phyloP scores from a whole-genome alignment of 164 flowering plant species.

The Magnolia sinica region DNA sequence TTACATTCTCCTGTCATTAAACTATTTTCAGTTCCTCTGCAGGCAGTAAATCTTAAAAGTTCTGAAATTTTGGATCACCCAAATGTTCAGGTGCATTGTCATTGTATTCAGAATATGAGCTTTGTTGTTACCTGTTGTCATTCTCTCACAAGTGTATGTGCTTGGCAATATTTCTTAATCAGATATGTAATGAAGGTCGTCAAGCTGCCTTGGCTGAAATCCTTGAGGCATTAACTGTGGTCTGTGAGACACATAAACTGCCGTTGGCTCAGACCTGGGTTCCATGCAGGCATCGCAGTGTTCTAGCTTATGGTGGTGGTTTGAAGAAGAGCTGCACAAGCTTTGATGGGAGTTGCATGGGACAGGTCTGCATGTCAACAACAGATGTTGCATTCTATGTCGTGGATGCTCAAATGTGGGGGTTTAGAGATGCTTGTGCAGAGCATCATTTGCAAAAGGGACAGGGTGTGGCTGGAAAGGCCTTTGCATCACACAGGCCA shows the following conservation, averaged over 20 bases:
- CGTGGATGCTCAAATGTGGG: conserved; percentile 91
- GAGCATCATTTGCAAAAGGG: conserved; percentile 95
- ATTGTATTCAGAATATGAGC: neutral
- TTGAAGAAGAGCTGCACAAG: conserved; percentile 79
- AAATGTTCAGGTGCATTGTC: conserved; percentile 52
- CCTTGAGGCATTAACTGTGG: conserved; percentile 74
- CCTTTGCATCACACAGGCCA: conserved; percentile 55
- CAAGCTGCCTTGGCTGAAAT: conserved; percentile 86
- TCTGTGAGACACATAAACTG: conserved; percentile 80
- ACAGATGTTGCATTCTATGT: conserved; percentile 85
- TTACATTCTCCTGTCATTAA: neutral
- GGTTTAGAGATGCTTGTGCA: conserved; percentile 90
- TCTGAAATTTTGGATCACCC: conserved; percentile 78
- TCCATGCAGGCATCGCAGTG: conserved; percentile 86
- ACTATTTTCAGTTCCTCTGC: conserved; percentile 38
- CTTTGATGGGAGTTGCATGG: conserved; percentile 94
- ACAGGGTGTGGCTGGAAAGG: conserved; percentile 91
- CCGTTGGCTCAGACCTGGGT: conserved; percentile 99
- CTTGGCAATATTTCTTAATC: conserved; percentile 16
- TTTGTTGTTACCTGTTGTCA: neutral
- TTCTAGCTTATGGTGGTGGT: conserved; percentile 85
- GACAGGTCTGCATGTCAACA: conserved; percentile 90
- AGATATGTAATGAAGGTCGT: conserved; percentile 92
- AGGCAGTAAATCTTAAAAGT: conserved; percentile 95
- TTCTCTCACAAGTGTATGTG: neutral